phyloP scores from a whole-genome alignment of 73 alveolate genomes.

The Paramecium biaurelia region DNA sequence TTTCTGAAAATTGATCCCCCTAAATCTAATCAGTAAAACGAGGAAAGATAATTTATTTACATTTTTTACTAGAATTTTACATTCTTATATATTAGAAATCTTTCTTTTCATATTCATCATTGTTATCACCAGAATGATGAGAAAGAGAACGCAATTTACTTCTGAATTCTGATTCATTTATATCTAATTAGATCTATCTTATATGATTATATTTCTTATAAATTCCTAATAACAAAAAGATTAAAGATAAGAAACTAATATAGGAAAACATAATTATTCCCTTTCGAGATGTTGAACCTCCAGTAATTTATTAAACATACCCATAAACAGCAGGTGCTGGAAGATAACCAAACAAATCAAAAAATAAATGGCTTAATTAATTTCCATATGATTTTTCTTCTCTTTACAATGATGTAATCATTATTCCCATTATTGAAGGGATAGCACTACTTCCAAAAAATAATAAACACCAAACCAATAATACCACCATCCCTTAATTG shows the following conservation, averaged over 20 bases:
- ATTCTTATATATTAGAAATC: not conserved
- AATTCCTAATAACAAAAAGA: not conserved
- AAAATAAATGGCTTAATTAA: constrained; percentile 82
- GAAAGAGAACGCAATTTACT: not conserved
- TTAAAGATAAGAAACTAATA: not conserved
- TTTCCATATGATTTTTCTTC: constrained; percentile 84
- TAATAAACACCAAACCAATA: constrained; percentile 82
- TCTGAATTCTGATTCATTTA: not conserved
- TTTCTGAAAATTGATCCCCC: not conserved
- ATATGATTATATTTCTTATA: not conserved
- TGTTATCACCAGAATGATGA: not conserved
- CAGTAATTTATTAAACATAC: not conserved
- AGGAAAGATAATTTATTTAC: not conserved
- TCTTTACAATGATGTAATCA: constrained; percentile 82
- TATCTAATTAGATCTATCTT: not conserved
- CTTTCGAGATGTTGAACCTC: not conserved
- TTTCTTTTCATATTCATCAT: not conserved
- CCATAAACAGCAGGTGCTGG: constrained; percentile 96
- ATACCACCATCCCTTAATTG: constrained; percentile 52
- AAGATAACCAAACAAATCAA: constrained; percentile 89
- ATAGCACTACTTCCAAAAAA: constrained; percentile 90
- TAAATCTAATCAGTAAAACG: not conserved
- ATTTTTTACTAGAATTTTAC: not conserved
- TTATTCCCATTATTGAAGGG: constrained; percentile 90
- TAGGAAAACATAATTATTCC: not conserved